Percentiles rank a stretch among this genome's conserved stretches.
Evolutionary conservation across 2,329 filamentous ascomycete species (phyloP).

Genomic region (Huntiella moniliformis): DNA sequence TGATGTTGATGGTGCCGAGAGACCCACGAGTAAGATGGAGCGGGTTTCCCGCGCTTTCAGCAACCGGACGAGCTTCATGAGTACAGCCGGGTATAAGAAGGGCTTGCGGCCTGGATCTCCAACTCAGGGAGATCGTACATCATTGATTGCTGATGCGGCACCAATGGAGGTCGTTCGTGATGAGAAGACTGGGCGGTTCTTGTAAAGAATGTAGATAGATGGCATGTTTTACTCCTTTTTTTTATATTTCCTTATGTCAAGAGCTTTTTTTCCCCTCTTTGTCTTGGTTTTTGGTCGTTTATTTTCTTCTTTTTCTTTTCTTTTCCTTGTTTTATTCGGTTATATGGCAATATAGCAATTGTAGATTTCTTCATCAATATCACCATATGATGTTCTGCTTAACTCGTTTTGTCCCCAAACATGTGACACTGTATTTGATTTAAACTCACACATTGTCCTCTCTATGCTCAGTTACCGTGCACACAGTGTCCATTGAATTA

Average conservation of each 20-base stretch:
- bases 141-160: conserved; percentile 20
- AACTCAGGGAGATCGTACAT: conserved; percentile 15
- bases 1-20: conserved; percentile 15
- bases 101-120: conserved; percentile 15
- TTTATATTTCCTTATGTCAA: background rate
- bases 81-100: conserved; percentile 7
- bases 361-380: background rate
- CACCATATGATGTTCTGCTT: conserved; percentile 2
- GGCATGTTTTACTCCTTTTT: background rate
- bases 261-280: conserved; percentile 1
- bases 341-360: background rate
- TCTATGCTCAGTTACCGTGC: no score
- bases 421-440: background rate
- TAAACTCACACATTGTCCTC: no score
- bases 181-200: conserved; percentile 1
- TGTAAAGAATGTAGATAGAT: background rate
- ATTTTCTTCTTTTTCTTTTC: background rate
- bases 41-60: background rate
- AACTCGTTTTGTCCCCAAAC: background rate
- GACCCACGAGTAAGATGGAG: no score
- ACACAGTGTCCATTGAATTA: no score
- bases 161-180: conserved; percentile 15
- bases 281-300: conserved; percentile 1
- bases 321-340: background rate
- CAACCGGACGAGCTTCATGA: conserved; percentile 1